A percentile compares a stretch with the other conserved stretches of the same genome.
Evolutionary conservation across 2,329 filamentous ascomycete species (phyloP).

Genomic region (Diplodia intermedia): DNA sequence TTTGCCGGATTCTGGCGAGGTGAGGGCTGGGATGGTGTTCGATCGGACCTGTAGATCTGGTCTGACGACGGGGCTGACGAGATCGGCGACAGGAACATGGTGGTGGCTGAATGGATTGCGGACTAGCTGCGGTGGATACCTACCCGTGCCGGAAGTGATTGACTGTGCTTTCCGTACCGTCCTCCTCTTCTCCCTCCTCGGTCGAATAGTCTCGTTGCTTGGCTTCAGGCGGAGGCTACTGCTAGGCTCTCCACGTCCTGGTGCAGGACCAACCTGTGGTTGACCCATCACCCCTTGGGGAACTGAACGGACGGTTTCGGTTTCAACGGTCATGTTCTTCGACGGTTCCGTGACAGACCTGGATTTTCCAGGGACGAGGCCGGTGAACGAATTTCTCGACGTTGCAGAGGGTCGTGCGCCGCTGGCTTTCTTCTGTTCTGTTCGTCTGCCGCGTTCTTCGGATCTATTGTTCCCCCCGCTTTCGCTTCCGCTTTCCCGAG

Average conservation of each 20-base stretch:
- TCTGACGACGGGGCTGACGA: conserved; percentile 32
- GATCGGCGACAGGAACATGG: conserved; percentile 33
- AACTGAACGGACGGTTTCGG: conserved; percentile 91
- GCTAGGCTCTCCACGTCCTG: conserved; percentile 68
- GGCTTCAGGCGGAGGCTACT: conserved; percentile 84
- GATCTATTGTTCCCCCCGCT: conserved; percentile 66
- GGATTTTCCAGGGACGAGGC: conserved; percentile 67
- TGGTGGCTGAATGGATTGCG: conserved; percentile 43
- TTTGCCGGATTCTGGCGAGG: conserved; percentile 8
- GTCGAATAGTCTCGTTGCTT: conserved; percentile 94
- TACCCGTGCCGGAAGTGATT: conserved; percentile 76
- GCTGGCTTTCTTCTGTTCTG: conserved; percentile 50
- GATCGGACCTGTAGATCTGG: conserved; percentile 40
- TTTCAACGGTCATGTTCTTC: conserved; percentile 94
- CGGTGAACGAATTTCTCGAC: conserved; percentile 72
- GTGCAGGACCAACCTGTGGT: conserved; percentile 58
- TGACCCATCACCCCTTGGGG: conserved; percentile 80
- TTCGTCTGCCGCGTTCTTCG: conserved; percentile 49
- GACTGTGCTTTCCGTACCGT: conserved; percentile 74
- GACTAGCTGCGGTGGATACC: conserved; percentile 50
- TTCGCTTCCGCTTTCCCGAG: conserved; percentile 69
- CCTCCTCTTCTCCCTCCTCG: conserved; percentile 91
- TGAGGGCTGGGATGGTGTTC: conserved; percentile 34
- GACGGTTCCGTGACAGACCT: conserved; percentile 75
- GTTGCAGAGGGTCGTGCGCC: conserved; percentile 8